Conservation (phyloP, 1,139 yeast species). For the Pichia sp. region DNA sequence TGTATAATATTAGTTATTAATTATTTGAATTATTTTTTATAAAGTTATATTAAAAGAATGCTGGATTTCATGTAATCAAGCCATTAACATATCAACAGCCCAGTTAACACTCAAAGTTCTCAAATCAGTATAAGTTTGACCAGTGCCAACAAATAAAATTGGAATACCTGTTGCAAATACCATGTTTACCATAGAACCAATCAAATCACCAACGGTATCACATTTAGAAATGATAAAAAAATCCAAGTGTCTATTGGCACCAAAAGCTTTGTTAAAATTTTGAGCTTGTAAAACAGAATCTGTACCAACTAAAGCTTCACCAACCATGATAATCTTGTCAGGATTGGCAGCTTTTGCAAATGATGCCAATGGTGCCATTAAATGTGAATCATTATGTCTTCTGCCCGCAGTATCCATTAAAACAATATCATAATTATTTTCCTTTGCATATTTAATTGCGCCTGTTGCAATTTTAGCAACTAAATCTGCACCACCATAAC, state of each 20-base stretch:
- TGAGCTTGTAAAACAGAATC: conserved; percentile 95
- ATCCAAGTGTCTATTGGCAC: conserved; percentile 72
- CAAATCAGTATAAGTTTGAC: conserved; percentile 93
- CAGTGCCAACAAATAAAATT: conserved; percentile 90
- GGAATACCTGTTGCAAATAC: conserved; percentile 96
- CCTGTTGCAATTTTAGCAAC: conserved; percentile 93
- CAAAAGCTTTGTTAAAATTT: conserved; percentile 90
- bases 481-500: conserved; percentile 91
- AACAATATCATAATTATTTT: conserved; percentile 71
- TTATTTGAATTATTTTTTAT: neutral
- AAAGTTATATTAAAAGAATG: neutral
- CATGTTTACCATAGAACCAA: conserved; percentile 97
- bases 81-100: conserved; percentile 79
- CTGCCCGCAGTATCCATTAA: conserved; percentile 97
- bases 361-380: conserved; percentile 93
- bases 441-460: conserved; percentile 73
- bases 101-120: conserved; percentile 88
- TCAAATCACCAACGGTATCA: conserved; percentile 95
- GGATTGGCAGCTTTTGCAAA: conserved; percentile 96
- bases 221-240: conserved; percentile 92
- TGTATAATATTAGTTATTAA: neutral
- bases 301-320: conserved; percentile 96
- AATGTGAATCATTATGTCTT: conserved; percentile 88
- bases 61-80: neutral
- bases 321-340: conserved; percentile 95